phyloP scores from a whole-genome alignment of 192 early-diverging fungal genomes.

The Lunasporangiospora selenospora region DNA sequence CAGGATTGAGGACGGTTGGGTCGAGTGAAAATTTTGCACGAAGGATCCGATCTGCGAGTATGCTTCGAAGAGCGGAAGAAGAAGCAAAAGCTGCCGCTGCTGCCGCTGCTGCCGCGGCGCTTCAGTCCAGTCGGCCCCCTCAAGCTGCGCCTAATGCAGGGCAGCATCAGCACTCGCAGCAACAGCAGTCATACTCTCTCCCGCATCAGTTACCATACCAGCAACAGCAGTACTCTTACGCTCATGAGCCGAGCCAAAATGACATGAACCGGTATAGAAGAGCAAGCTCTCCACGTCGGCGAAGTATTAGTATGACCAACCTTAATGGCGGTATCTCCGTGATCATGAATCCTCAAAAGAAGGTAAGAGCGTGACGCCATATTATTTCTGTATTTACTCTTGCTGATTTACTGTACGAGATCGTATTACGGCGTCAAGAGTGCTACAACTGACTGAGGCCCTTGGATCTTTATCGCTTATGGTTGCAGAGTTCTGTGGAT shows the following conservation, averaged over 20 bases:
- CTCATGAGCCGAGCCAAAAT: conserved; percentile 11
- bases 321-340: conserved; percentile 31
- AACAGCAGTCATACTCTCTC: no score
- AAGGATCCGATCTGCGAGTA: conserved; percentile 56
- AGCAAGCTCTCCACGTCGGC: conserved; percentile 39
- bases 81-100: conserved; percentile 53
- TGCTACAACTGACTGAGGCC: no score
- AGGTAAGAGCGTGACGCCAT: no score
- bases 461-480: neutral
- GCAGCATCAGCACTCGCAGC: neutral
- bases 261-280: conserved; percentile 35
- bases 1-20: conserved; percentile 33
- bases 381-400: no score
- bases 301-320: conserved; percentile 48
- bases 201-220: conserved; percentile 18
- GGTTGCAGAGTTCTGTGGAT: conserved; percentile 26
- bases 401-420: no score
- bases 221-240: conserved; percentile 30
- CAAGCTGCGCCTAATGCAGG: neutral
- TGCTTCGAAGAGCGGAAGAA: conserved; percentile 50
- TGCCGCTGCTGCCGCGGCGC: no score
- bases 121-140: conserved; percentile 30
- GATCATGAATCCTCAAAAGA: conserved; percentile 42
- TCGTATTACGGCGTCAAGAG: no score
- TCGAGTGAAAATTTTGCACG: conserved; percentile 49